Base-by-base conservation (phyloP, 2,329 filamentous ascomycete genomes). In the Leptosphaerulina australis region DNA sequence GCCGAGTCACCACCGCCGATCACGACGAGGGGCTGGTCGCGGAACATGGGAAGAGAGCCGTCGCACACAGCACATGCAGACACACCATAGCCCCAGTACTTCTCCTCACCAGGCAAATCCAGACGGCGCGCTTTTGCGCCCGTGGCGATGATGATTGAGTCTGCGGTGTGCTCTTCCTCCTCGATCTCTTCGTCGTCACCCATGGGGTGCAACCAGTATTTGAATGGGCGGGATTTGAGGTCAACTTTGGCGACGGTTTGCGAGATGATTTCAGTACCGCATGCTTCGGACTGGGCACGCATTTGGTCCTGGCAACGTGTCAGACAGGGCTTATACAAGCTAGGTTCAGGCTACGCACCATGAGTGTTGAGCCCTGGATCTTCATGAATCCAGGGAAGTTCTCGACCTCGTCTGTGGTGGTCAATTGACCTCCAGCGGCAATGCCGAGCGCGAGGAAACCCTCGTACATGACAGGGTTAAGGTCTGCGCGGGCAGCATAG, bases 391-490 rank as follows among this genome's bases (percentile, higher is more conserved):
- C 94, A 20, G 94, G 94, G 77, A 88, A 99, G 83, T 99, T 99
- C 81, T 99, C 94, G 53, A 99, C 86, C 63, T 99, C 95, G 68
- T 96, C 97, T 46, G 94, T 99, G 20, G 95, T 99, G 46, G 95
- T 99, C 63, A 99, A 83, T 81, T 99, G 94, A 50, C 94, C 94
- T 63, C 94, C 94, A 34, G 94, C 91, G 5, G 94, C 94, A 67
- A 95, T 96, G 69, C 93, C 94, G 71, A 97, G 94, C 66, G 94
- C 94, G 74, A 99, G 86, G 83, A 99, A 96, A 64, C 94, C 94
- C 79, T 99, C 94, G 74, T 97, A 99, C 63, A 99, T 82, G 57
- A 97, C 89, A 57, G 94, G 94, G 77, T 95, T 90, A 72, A 99
- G 79, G 74, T 99, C 93, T 55, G 94, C 94, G 72, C 94, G 88